phyloP scores from a whole-genome alignment of 148 eudicot species.

The Vaccinium darrowii region DNA sequence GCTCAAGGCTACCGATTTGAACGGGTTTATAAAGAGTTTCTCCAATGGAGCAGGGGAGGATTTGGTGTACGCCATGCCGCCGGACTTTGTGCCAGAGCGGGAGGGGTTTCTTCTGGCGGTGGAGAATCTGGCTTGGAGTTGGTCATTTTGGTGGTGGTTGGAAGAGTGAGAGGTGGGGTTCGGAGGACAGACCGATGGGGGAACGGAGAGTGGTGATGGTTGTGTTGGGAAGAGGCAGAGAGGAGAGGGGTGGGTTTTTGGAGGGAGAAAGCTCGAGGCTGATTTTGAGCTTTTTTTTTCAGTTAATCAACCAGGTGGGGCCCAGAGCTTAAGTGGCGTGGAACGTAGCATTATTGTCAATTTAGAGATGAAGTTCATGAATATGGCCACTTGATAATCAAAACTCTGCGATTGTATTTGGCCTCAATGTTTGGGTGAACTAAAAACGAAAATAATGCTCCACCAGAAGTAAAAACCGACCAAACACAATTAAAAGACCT shows the following conservation, averaged over 20 bases:
- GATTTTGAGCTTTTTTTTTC: too few species aligned
- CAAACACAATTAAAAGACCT: neutral
- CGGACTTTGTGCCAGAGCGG: constrained; percentile 64
- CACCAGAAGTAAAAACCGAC: neutral
- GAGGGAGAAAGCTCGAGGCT: too few species aligned
- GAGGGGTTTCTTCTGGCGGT: constrained; percentile 56
- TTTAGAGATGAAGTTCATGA: too few species aligned
- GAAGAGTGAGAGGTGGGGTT: constrained; percentile 51
- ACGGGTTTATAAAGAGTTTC: constrained; percentile 39
- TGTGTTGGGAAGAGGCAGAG: too few species aligned
- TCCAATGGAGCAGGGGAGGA: constrained; percentile 58
- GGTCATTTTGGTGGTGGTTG: constrained; percentile 33
- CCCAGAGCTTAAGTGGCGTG: too few species aligned
- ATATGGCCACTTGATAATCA: neutral
- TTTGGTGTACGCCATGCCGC: constrained; percentile 50
- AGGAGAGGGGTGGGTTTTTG: too few species aligned
- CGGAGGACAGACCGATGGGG: neutral
- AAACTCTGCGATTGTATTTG: neutral
- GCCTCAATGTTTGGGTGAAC: neutral
- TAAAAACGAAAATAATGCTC: neutral
- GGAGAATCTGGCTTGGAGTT: constrained; percentile 51
- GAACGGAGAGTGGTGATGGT: too few species aligned
- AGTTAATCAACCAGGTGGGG: too few species aligned
- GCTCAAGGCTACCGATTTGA: constrained; percentile 32
- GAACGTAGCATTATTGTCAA: too few species aligned